A percentile compares a stretch with the other conserved stretches of the same genome.
Conservation (phyloP, 2,329 filamentous ascomycete species). For the Pseudogymnoascus sp. region DNA sequence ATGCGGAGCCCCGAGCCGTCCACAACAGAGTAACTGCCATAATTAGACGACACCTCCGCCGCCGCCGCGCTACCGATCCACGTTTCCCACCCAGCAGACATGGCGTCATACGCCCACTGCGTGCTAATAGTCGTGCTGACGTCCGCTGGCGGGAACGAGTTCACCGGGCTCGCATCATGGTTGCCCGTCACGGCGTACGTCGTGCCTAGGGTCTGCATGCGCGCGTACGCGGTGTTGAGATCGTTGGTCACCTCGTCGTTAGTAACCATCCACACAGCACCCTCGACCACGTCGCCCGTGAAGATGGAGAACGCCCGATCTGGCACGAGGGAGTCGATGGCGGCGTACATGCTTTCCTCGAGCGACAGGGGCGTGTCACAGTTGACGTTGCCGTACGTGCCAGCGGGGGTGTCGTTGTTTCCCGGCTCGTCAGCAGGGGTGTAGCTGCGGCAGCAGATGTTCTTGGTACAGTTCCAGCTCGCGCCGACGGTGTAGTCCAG, state of each 20-base stretch:
- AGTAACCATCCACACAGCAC: constrained; percentile 34
- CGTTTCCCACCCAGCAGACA: constrained; percentile 27
- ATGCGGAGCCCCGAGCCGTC: constrained; percentile 30
- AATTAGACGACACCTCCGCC: constrained; percentile 23
- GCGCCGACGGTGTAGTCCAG: constrained; percentile 32
- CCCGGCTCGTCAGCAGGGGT: constrained; percentile 31
- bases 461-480: constrained; percentile 35
- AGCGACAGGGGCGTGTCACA: constrained; percentile 34
- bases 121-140: constrained; percentile 26
- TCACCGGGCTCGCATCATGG: constrained; percentile 32
- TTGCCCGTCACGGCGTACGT: constrained; percentile 35
- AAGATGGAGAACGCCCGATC: constrained; percentile 32
- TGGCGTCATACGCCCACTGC: constrained; percentile 34
- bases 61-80: constrained; percentile 29
- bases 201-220: constrained; percentile 27
- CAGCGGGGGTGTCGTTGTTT: constrained; percentile 31
- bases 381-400: constrained; percentile 31
- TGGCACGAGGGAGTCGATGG: constrained; percentile 28
- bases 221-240: constrained; percentile 31
- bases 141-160: constrained; percentile 29
- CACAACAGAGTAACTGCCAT: constrained; percentile 31
- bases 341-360: constrained; percentile 33
- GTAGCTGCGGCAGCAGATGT: constrained; percentile 36
- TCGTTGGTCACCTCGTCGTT: constrained; percentile 28
- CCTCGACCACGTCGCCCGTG: constrained; percentile 35